Conservation (phyloP, 306 rosid genomes). For the Begonia peltatifolia region DNA sequence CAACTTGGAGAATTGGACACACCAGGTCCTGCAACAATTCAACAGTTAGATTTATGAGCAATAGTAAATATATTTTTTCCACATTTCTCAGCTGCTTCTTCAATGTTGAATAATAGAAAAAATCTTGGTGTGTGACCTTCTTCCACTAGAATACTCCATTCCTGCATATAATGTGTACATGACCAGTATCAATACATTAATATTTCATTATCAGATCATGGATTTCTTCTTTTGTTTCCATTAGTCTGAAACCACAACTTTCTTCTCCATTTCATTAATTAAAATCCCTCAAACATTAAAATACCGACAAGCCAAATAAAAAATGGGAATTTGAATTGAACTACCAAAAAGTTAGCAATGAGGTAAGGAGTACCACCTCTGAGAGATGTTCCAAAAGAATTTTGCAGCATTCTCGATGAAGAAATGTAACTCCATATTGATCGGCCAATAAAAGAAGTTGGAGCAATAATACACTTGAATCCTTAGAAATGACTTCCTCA, state of each 20-base stretch:
- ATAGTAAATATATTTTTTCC: conserved; percentile 42
- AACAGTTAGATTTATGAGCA: conserved; percentile 52
- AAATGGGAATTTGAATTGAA: neutral
- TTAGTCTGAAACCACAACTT: conserved; percentile 51
- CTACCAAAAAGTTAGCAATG: neutral
- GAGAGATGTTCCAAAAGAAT: conserved; percentile 67
- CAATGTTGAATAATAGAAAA: conserved; percentile 81
- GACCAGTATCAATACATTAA: conserved; percentile 48
- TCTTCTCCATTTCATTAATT: conserved; percentile 49
- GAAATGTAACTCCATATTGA: conserved; percentile 79
- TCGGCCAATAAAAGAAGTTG: conserved; percentile 77
- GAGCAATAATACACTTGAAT: conserved; percentile 54
- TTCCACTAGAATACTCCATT: conserved; percentile 79
- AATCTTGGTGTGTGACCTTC: conserved; percentile 73
- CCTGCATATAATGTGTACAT: conserved; percentile 87
- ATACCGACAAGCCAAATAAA: neutral
- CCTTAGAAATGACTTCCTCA: conserved; percentile 23
- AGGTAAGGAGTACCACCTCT: conserved; percentile 56
- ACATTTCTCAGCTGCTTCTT: conserved; percentile 64
- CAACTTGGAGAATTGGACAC: conserved; percentile 71
- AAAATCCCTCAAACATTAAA: conserved; percentile 15
- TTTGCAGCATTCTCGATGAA: conserved; percentile 92
- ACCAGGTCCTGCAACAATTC: conserved; percentile 89
- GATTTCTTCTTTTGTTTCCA: conserved; percentile 65
- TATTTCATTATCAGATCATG: conserved; percentile 38